Evolutionary conservation across 2,329 filamentous ascomycete species (phyloP).

Genomic region (Xylaria sp.): DNA sequence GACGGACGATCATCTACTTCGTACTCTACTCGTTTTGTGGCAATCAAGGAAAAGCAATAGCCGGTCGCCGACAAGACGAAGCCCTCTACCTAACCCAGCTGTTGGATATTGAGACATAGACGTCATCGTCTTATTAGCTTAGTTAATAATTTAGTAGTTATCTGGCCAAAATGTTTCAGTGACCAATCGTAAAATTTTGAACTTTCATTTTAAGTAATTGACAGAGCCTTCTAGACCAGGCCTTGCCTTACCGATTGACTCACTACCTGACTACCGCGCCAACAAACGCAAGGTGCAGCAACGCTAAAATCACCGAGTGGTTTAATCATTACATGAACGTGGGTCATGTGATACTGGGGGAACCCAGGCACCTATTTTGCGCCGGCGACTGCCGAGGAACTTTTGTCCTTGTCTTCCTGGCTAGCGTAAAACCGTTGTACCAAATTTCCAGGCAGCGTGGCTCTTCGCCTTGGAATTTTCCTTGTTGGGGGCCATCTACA

Average conservation of each 20-base stretch:
- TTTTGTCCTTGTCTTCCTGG: neutral
- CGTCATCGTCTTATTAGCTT: neutral
- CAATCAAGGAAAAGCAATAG: neutral
- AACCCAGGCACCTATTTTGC: neutral
- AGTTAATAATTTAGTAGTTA: neutral
- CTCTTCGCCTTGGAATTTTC: conserved; percentile 1
- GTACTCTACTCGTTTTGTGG: neutral
- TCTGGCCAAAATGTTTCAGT: conserved; percentile 1
- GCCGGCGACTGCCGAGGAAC: neutral
- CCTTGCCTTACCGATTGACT: conserved; percentile 13
- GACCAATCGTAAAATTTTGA: conserved; percentile 31
- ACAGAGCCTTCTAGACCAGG: neutral
- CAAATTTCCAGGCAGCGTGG: conserved; percentile 1
- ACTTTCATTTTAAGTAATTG: neutral
- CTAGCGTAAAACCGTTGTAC: conserved; percentile 2
- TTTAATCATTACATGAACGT: conserved; percentile 1
- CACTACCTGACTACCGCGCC: conserved; percentile 1
- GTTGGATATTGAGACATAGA: neutral
- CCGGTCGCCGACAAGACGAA: neutral
- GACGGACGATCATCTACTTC: neutral
- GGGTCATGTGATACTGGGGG: neutral
- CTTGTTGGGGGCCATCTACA: neutral
- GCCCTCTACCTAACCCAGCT: neutral
- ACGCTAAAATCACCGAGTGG: conserved; percentile 8
- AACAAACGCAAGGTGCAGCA: neutral